Conservation (phyloP, 768 basidiomycete genomes). For the Tulasnella sp. region DNA sequence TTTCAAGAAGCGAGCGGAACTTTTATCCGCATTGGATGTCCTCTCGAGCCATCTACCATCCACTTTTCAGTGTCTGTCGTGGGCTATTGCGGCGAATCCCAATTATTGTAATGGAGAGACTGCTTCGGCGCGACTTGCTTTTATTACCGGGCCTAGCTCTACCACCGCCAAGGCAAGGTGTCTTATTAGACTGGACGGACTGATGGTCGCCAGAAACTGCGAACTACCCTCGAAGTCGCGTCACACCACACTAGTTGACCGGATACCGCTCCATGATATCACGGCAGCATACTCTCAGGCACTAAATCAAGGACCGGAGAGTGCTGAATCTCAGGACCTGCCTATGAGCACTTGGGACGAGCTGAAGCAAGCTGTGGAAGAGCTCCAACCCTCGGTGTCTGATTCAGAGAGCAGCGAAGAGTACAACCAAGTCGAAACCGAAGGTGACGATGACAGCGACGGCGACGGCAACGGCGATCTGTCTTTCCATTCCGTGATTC, state of each 20-base stretch:
- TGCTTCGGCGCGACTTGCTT: neutral
- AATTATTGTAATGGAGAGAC: neutral
- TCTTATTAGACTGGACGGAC: neutral
- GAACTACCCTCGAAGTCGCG: neutral
- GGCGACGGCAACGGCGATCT: neutral
- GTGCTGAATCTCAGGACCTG: too few relatives aligned
- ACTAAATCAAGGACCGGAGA: neutral
- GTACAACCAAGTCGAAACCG: neutral
- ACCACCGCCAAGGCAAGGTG: conserved; percentile 9
- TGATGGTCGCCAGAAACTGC: neutral
- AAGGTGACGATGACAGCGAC: neutral
- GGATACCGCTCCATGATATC: neutral
- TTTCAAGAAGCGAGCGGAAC: conserved; percentile 7
- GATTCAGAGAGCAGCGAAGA: neutral
- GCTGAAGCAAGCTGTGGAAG: neutral
- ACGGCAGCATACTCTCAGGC: neutral
- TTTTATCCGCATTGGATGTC: conserved; percentile 2
- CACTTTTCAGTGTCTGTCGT: conserved; percentile 8
- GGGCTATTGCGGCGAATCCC: conserved; percentile 5
- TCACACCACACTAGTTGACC: neutral
- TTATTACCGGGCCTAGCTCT: conserved; percentile 10
- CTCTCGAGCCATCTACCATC: conserved; percentile 14
- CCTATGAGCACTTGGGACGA: neutral
- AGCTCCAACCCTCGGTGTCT: neutral
- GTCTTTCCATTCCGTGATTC: neutral